Evolutionary conservation across 495 filamentous ascomycete genomes (phyloP).

Genomic region (Penicillium cosmopolitanum): DNA sequence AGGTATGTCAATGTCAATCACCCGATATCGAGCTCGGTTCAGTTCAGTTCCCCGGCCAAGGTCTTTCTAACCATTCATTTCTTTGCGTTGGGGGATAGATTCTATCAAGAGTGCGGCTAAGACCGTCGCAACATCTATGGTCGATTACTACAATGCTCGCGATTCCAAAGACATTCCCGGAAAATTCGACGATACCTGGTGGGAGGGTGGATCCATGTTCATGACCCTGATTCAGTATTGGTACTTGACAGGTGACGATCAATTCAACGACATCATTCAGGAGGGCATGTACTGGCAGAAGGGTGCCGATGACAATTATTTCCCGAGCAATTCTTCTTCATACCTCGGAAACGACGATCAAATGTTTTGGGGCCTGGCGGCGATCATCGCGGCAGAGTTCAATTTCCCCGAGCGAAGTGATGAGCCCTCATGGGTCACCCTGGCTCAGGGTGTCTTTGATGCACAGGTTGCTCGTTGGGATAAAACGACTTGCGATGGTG

Average conservation of each 20-base stretch:
- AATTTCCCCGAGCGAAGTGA: constrained; percentile 49
- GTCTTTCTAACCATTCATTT: background rate
- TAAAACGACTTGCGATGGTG: constrained; percentile 50
- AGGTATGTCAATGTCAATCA: constrained; percentile 5
- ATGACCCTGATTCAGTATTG: constrained; percentile 54
- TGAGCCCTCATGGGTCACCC: constrained; percentile 68
- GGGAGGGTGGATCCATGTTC: constrained; percentile 71
- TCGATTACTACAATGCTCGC: constrained; percentile 69
- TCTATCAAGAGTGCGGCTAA: constrained; percentile 66
- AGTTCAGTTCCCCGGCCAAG: too few relatives aligned
- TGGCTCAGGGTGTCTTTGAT: constrained; percentile 80
- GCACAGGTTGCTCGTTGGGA: constrained; percentile 61
- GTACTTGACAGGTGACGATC: constrained; percentile 57
- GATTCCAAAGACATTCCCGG: constrained; percentile 63
- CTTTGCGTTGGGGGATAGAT: constrained; percentile 44
- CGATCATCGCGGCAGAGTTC: constrained; percentile 58
- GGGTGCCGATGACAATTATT: constrained; percentile 50
- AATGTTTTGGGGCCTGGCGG: constrained; percentile 60
- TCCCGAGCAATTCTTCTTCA: constrained; percentile 44
- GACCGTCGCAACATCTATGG: constrained; percentile 62
- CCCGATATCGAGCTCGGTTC: background rate
- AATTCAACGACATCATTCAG: constrained; percentile 51
- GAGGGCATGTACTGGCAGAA: constrained; percentile 53
- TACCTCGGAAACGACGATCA: constrained; percentile 60
- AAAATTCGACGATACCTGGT: constrained; percentile 65